Conservation (phyloP, 2,329 filamentous ascomycete genomes). For the Colletotrichum somersetense region DNA sequence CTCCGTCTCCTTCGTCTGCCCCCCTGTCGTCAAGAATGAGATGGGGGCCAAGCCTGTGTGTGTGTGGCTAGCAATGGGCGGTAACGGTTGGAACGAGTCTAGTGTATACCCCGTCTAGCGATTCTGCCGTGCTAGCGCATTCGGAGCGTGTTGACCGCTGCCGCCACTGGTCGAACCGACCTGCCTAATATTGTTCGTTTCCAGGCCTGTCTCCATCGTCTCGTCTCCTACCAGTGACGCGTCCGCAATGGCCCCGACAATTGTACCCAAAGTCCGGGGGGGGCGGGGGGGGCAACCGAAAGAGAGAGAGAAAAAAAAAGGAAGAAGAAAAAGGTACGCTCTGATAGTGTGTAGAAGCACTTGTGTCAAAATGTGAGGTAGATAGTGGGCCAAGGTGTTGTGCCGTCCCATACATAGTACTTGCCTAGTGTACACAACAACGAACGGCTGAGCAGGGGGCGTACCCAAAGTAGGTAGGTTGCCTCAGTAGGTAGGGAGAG, state of each 20-base stretch:
- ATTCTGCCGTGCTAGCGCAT: conserved; percentile 21
- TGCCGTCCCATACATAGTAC: neutral
- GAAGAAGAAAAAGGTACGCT: neutral
- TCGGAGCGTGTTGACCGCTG: conserved; percentile 24
- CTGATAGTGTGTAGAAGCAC: neutral
- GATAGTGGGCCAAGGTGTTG: neutral
- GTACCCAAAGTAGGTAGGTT: too few relatives aligned
- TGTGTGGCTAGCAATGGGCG: conserved; percentile 3
- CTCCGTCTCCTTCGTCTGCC: neutral
- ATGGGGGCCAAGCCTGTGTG: conserved; percentile 14
- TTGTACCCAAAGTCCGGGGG: neutral
- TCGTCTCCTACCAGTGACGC: neutral
- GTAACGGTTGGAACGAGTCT: conserved; percentile 28
- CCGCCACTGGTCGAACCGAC: conserved; percentile 12
- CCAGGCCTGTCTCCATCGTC: conserved; percentile 5
- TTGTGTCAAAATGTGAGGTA: neutral
- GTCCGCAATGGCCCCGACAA: neutral
- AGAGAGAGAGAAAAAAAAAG: too few relatives aligned
- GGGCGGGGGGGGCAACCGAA: too few relatives aligned
- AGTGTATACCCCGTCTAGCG: conserved; percentile 20
- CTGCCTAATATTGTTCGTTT: conserved; percentile 26
- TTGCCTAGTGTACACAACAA: neutral
- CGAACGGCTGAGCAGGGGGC: conserved; percentile 13
- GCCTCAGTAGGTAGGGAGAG: neutral
- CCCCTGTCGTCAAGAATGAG: conserved; percentile 14